Evolutionary conservation across 106 monocot genomes (phyloP).

Genomic region (Apostasia ramifera): DNA sequence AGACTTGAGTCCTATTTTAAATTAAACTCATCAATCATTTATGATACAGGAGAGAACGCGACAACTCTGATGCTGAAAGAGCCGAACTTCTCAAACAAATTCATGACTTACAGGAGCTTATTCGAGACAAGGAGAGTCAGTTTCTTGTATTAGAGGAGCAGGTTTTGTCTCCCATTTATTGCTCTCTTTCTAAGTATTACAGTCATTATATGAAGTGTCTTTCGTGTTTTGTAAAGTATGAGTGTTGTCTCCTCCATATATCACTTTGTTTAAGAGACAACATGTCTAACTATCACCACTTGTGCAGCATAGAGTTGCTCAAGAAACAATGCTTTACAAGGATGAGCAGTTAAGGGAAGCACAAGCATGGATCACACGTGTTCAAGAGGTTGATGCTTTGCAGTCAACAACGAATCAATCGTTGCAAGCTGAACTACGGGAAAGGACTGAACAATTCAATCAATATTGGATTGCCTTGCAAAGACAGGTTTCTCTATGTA

Average conservation of each 20-base stretch:
- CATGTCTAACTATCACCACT: constrained; percentile 5
- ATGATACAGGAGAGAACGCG: constrained; percentile 78
- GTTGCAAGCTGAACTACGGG: constrained; percentile 75
- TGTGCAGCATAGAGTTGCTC: constrained; percentile 78
- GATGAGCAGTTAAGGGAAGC: constrained; percentile 88
- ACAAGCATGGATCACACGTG: constrained; percentile 73
- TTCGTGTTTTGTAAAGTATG: no score
- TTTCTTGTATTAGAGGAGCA: constrained; percentile 77
- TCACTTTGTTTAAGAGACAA: not conserved
- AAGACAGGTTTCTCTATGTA: constrained; percentile 44
- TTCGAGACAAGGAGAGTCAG: constrained; percentile 67
- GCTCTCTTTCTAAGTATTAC: no score
- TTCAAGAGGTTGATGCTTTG: constrained; percentile 81
- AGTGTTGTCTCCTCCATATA: not conserved
- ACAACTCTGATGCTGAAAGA: constrained; percentile 83
- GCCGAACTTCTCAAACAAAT: constrained; percentile 71
- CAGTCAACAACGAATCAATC: constrained; percentile 63
- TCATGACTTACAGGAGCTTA: constrained; percentile 78
- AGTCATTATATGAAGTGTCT: not conserved
- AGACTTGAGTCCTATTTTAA: no score
- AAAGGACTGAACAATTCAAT: constrained; percentile 84
- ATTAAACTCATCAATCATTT: not conserved
- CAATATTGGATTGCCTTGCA: constrained; percentile 72
- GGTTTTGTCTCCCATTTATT: constrained; percentile 24
- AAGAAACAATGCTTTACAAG: constrained; percentile 73